Evolutionary conservation across 2,329 filamentous ascomycete genomes (phyloP).

Genomic region (Thielaviopsis musarum): DNA sequence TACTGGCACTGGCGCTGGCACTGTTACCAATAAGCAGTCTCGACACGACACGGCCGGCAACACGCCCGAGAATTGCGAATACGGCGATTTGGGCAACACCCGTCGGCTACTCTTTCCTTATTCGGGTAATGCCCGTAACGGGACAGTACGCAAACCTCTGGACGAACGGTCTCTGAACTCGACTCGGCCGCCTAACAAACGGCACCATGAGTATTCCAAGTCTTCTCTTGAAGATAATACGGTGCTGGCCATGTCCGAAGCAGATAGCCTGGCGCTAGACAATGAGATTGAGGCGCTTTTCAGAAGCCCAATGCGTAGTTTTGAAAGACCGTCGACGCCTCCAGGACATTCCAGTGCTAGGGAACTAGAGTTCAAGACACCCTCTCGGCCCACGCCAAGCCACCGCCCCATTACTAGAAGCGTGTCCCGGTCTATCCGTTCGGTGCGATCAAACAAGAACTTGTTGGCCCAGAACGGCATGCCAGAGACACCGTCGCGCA

Average conservation of each 20-base stretch:
- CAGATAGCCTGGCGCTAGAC: constrained; percentile 19
- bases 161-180: not conserved
- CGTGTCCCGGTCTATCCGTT: constrained; percentile 38
- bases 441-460: constrained; percentile 27
- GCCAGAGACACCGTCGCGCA: constrained; percentile 33
- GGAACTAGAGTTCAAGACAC: constrained; percentile 39
- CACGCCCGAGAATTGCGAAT: constrained; percentile 8
- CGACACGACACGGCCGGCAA: not conserved
- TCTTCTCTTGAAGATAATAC: not conserved
- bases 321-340: constrained; percentile 32
- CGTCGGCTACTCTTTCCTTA: constrained; percentile 59
- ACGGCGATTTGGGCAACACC: constrained; percentile 33
- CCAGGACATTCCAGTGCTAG: constrained; percentile 31
- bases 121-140: not conserved
- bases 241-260: not conserved
- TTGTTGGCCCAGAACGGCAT: constrained; percentile 25
- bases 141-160: not conserved
- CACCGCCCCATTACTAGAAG: constrained; percentile 45
- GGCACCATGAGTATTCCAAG: not conserved
- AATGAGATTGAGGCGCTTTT: constrained; percentile 44
- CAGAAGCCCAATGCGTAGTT: constrained; percentile 30
- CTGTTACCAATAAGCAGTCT: not conserved
- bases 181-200: not conserved
- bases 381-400: constrained; percentile 42
- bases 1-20: not conserved